phyloP scores from a whole-genome alignment of 768 basidiomycete species.

The Kwoniella dendrophila region DNA sequence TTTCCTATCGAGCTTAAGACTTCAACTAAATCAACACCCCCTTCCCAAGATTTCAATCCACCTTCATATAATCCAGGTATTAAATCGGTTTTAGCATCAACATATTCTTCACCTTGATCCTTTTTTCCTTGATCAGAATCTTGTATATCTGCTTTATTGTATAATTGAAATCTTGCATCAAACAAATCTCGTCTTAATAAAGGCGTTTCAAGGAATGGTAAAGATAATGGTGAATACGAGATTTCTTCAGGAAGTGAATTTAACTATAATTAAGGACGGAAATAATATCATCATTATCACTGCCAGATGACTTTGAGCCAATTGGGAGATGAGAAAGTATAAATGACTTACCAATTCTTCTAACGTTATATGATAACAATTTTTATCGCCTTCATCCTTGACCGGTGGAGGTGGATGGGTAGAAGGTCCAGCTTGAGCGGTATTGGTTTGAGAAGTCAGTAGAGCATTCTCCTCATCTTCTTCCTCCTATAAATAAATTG shows the following conservation, averaged over 20 bases:
- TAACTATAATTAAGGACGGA: constrained; percentile 61
- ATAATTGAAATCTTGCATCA: constrained; percentile 90
- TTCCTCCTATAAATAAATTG: constrained; percentile 12
- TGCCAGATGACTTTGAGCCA: too few species aligned
- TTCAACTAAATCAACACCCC: constrained; percentile 79
- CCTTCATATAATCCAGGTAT: constrained; percentile 93
- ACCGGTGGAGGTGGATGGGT: constrained; percentile 11
- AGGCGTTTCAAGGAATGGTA: constrained; percentile 59
- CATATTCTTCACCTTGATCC: constrained; percentile 61
- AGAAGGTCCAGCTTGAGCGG: constrained; percentile 31
- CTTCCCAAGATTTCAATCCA: constrained; percentile 97
- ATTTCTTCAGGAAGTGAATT: constrained; percentile 69
- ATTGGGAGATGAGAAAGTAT: background rate
- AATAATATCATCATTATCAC: background rate
- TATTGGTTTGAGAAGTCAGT: background rate
- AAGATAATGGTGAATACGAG: constrained; percentile 73
- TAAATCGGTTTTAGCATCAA: constrained; percentile 68
- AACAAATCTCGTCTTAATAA: constrained; percentile 84
- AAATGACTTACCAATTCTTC: constrained; percentile 45
- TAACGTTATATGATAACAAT: constrained; percentile 35
- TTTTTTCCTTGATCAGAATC: constrained; percentile 22
- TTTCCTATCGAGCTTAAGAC: constrained; percentile 46
- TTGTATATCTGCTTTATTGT: background rate
- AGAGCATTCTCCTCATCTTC: constrained; percentile 16
- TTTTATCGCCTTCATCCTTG: constrained; percentile 23